A percentile compares a stretch with the other conserved stretches of the same genome.
phyloP scores from a whole-genome alignment of 2,329 filamentous ascomycete species.

The Colletotrichum somersetense region DNA sequence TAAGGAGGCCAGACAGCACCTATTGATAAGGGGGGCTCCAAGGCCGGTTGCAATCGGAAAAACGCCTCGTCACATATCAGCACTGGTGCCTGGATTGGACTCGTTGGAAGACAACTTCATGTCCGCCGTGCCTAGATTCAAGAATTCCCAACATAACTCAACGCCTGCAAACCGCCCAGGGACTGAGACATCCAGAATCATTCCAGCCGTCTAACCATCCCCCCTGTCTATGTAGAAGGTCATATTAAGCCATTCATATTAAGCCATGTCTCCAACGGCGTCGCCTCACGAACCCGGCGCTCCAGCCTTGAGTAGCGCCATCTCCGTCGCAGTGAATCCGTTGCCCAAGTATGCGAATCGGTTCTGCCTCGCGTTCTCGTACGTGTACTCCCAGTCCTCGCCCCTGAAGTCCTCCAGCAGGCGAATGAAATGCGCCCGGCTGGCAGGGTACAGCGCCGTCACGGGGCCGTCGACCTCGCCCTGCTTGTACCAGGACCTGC shows the following conservation, averaged over 20 bases:
- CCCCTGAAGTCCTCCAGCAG: slow-evolving; percentile 64
- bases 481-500: slow-evolving; percentile 66
- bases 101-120: background rate
- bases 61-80: background rate
- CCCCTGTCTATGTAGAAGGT: slow-evolving; percentile 5
- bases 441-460: slow-evolving; percentile 64
- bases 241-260: slow-evolving; percentile 5
- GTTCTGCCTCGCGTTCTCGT: slow-evolving; percentile 54
- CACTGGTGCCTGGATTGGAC: background rate
- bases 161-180: slow-evolving; percentile 36
- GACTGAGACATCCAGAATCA: slow-evolving; percentile 2
- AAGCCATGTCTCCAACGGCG: background rate
- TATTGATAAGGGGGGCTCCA: background rate
- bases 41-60: background rate
- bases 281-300: slow-evolving; percentile 6
- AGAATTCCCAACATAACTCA: slow-evolving; percentile 16
- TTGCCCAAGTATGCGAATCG: slow-evolving; percentile 66
- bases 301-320: slow-evolving; percentile 39
- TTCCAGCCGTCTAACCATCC: background rate
- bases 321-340: slow-evolving; percentile 63
- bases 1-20: background rate
- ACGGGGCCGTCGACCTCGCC: slow-evolving; percentile 59
- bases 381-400: slow-evolving; percentile 67
- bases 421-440: slow-evolving; percentile 65
- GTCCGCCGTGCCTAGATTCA: slow-evolving; percentile 10